phyloP scores from a whole-genome alignment of 1,284 basidiomycete genomes.

The Cryptococcus wingfieldii region DNA sequence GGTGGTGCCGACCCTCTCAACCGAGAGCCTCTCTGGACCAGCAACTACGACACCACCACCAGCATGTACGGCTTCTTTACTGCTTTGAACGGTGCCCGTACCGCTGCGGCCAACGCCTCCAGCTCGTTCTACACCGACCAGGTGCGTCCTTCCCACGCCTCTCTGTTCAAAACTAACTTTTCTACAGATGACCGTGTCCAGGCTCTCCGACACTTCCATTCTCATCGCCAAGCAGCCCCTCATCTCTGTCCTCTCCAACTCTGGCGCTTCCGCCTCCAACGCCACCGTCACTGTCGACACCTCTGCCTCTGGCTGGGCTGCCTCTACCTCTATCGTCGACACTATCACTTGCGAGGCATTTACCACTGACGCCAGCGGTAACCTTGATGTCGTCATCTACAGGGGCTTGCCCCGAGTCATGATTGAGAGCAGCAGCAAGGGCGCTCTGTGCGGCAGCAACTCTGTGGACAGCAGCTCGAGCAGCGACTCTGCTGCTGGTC shows the following conservation, averaged over 20 bases:
- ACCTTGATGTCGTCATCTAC: slow-evolving; percentile 26
- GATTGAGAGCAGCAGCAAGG: slow-evolving; percentile 54
- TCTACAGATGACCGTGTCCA: slow-evolving; percentile 53
- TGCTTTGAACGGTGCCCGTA: slow-evolving; percentile 60
- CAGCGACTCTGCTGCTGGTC: slow-evolving; percentile 1
- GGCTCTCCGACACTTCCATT: slow-evolving; percentile 50
- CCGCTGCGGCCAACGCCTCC: slow-evolving; percentile 54
- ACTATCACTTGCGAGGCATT: slow-evolving; percentile 30
- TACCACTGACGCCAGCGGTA: slow-evolving; percentile 30
- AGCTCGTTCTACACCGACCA: slow-evolving; percentile 55
- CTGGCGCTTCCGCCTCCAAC: slow-evolving; percentile 18
- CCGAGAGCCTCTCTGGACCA: slow-evolving; percentile 46
- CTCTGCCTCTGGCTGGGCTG: slow-evolving; percentile 21
- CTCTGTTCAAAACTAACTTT: not conserved
- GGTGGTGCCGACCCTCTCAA: slow-evolving; percentile 50
- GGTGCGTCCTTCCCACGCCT: slow-evolving; percentile 3
- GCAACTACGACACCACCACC: slow-evolving; percentile 49
- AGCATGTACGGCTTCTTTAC: slow-evolving; percentile 57
- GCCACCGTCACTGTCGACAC: slow-evolving; percentile 23
- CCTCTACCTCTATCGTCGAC: slow-evolving; percentile 28
- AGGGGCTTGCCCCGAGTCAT: slow-evolving; percentile 33
- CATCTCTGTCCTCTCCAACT: slow-evolving; percentile 62
- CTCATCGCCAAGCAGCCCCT: slow-evolving; percentile 62
- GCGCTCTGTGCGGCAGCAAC: slow-evolving; percentile 55
- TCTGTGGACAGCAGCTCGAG: not conserved